phyloP scores from a whole-genome alignment of 2,329 filamentous ascomycete species.

The Fusarium sp. region DNA sequence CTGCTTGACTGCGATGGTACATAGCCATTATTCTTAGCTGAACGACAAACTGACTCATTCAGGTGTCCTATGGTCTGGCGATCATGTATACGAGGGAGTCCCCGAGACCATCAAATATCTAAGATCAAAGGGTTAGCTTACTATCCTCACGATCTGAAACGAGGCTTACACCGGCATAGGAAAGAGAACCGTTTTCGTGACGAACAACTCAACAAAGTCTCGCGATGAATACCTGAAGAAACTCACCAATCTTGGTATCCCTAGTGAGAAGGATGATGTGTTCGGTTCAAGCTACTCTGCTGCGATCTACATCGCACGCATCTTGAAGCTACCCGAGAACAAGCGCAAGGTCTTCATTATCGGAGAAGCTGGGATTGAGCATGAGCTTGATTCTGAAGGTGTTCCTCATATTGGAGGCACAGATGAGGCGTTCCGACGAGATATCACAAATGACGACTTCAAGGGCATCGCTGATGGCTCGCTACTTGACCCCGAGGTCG shows the following conservation, averaged over 20 bases:
- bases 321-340: conserved; percentile 79
- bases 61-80: conserved; percentile 97
- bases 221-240: conserved; percentile 93
- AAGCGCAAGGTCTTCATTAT: conserved; percentile 96
- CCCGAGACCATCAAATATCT: conserved; percentile 87
- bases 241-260: conserved; percentile 82
- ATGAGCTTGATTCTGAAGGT: conserved; percentile 83
- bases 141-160: not conserved
- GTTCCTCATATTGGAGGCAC: conserved; percentile 88
- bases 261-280: conserved; percentile 84
- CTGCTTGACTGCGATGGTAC: conserved; percentile 97
- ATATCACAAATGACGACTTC: conserved; percentile 85
- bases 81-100: conserved; percentile 85
- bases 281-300: conserved; percentile 96
- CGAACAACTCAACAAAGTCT: conserved; percentile 98
- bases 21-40: conserved; percentile 22
- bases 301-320: conserved; percentile 94
- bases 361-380: conserved; percentile 90
- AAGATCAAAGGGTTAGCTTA: conserved; percentile 74
- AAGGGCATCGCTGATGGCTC: conserved; percentile 78
- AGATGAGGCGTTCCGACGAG: conserved; percentile 79
- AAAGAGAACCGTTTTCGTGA: conserved; percentile 95
- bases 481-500: conserved; percentile 86
- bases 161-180: conserved; percentile 59
- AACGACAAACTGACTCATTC: conserved; percentile 8